Conservation (phyloP, 2,329 filamentous ascomycete genomes). For the Alternaria viburni region DNA sequence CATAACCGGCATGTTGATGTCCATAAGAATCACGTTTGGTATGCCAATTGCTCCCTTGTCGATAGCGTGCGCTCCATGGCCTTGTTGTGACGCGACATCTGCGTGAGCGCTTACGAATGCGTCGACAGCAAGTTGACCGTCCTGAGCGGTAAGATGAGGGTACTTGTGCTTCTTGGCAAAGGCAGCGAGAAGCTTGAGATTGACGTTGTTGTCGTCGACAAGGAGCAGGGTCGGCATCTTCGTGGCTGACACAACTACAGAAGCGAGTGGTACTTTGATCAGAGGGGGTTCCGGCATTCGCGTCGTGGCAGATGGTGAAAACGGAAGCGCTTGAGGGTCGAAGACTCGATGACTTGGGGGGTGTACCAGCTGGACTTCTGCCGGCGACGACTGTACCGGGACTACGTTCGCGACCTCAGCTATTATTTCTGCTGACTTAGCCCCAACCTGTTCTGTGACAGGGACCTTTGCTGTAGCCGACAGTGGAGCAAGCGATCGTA, state of each 20-base stretch:
- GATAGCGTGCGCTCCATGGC: fast-evolving
- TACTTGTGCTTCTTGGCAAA: background rate
- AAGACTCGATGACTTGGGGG: background rate
- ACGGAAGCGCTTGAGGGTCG: background rate
- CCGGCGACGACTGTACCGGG: background rate
- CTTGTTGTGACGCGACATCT: background rate
- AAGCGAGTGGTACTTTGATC: background rate
- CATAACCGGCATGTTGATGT: background rate
- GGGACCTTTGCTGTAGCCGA: background rate
- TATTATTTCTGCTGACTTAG: background rate
- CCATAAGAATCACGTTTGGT: background rate
- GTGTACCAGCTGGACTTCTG: background rate
- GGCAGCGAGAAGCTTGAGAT: background rate
- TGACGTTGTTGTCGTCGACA: background rate
- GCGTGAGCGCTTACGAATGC: background rate
- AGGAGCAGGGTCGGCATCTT: background rate
- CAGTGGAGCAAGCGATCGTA: background rate
- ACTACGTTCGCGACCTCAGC: background rate
- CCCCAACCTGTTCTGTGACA: background rate
- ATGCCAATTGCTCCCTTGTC: background rate
- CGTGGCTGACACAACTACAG: background rate
- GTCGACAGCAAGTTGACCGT: background rate
- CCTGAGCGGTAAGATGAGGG: background rate
- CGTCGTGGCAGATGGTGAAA: background rate
- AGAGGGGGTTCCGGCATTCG: background rate